Evolutionary conservation across 208 protist species (phyloP).

Genomic region (Cochliopodium minus): DNA sequence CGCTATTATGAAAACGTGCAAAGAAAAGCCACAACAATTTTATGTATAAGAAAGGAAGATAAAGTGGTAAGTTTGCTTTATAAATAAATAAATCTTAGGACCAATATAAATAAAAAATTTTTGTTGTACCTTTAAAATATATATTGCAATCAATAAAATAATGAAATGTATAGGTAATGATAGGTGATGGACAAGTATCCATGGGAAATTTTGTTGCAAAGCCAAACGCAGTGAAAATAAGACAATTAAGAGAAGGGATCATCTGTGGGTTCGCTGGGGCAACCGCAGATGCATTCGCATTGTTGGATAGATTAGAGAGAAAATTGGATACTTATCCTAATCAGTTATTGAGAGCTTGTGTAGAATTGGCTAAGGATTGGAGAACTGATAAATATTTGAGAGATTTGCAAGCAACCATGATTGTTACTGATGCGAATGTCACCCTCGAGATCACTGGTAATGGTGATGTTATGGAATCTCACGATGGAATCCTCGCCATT

Average conservation of each 20-base stretch:
- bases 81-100: constrained; percentile 72
- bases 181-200: constrained; percentile 24
- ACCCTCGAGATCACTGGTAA: constrained; percentile 74
- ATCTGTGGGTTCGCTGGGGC: constrained; percentile 36
- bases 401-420: constrained; percentile 70
- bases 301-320: constrained; percentile 79
- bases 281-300: constrained; percentile 74
- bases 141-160: too few species aligned
- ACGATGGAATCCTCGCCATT: constrained; percentile 74
- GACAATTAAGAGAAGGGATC: constrained; percentile 21
- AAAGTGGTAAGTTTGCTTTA: constrained; percentile 74
- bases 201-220: constrained; percentile 44
- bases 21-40: constrained; percentile 74
- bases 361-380: constrained; percentile 82
- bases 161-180: too few species aligned
- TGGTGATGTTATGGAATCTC: constrained; percentile 75
- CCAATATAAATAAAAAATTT: constrained; percentile 68
- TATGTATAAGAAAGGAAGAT: constrained; percentile 66
- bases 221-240: constrained; percentile 25
- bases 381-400: constrained; percentile 72
- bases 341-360: constrained; percentile 66
- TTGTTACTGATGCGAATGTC: constrained; percentile 63
- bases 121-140: too few species aligned
- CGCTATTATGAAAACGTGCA: too few species aligned
- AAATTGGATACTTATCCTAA: constrained; percentile 72